Percentiles rank a stretch among this genome's conserved stretches.
phyloP scores from a whole-genome alignment of 176 grass and related monocot species.

The Ensete ventricosum region DNA sequence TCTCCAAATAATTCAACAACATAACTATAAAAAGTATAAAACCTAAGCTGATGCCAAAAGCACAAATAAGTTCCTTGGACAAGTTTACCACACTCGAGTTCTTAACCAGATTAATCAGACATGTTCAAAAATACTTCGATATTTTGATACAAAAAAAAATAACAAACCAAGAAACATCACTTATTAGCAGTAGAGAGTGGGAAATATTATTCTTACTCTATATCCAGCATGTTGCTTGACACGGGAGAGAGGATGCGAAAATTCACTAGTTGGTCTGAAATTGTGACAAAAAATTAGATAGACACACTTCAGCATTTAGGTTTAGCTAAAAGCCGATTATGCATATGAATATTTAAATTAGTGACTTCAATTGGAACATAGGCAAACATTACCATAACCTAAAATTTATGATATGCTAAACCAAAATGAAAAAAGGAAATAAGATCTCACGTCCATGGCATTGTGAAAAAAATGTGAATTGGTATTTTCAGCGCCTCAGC shows the following conservation, averaged over 20 bases:
- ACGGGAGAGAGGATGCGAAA: conserved; percentile 95
- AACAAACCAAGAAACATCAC: too few species aligned
- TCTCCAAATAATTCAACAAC: not conserved
- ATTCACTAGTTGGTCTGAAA: conserved; percentile 92
- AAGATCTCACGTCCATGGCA: conserved; percentile 96
- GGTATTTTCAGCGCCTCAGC: conserved; percentile 82
- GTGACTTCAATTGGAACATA: too few species aligned
- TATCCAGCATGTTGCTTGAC: conserved; percentile 78
- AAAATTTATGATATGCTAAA: not conserved
- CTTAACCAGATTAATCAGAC: too few species aligned
- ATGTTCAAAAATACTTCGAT: too few species aligned
- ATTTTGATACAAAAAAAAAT: too few species aligned
- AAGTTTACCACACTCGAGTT: too few species aligned
- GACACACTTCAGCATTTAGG: conserved; percentile 17
- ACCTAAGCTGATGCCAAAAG: not conserved
- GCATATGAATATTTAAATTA: too few species aligned
- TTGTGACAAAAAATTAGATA: conserved; percentile 20
- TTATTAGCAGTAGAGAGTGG: too few species aligned
- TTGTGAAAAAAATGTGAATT: conserved; percentile 99
- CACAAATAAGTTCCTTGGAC: too few species aligned
- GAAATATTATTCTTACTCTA: conserved; percentile 38
- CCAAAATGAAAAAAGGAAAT: conserved; percentile 4
- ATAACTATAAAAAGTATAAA: not conserved
- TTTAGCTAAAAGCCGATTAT: not conserved
- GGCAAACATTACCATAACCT: not conserved